Percentiles rank a stretch among this genome's conserved stretches.
Conservation (phyloP, 352 stramenopile genomes). For the Globisporangium spinosum region DNA sequence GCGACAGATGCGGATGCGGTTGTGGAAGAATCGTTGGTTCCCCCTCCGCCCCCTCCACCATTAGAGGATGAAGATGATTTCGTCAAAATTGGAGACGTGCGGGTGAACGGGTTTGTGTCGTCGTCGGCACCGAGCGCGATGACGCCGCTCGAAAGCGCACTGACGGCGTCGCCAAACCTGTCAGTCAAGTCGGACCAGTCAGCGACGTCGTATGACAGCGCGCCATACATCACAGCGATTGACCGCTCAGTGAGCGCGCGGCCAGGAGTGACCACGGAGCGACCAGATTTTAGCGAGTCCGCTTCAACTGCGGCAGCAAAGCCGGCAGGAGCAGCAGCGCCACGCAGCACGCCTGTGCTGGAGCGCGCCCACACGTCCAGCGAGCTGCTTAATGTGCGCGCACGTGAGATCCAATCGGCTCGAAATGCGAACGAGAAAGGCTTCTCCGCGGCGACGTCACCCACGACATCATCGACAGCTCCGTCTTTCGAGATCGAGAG, state of each 20-base stretch:
- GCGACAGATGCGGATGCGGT: not conserved
- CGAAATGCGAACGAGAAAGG: conserved; percentile 36
- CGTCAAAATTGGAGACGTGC: conserved; percentile 4
- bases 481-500: conserved; percentile 84
- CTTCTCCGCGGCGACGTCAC: conserved; percentile 22
- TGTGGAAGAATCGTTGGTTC: not conserved
- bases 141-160: conserved; percentile 31
- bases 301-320: not conserved
- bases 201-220: conserved; percentile 36
- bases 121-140: conserved; percentile 31
- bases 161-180: conserved; percentile 25
- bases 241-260: conserved; percentile 30
- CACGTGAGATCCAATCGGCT: conserved; percentile 46
- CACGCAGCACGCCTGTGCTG: conserved; percentile 41
- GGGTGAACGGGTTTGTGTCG: conserved; percentile 26
- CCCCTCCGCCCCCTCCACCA: conserved; percentile 9
- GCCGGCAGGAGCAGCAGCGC: conserved; percentile 6
- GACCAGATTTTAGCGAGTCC: conserved; percentile 18
- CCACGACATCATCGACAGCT: conserved; percentile 31
- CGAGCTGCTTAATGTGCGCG: conserved; percentile 59
- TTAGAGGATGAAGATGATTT: conserved; percentile 3
- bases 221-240: conserved; percentile 42
- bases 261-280: conserved; percentile 33
- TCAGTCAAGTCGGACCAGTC: conserved; percentile 36
- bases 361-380: conserved; percentile 71